Percentiles rank a stretch among this genome's conserved stretches.
phyloP scores from a whole-genome alignment of 2,329 filamentous ascomycete species.

The Neoscytalidium dimidiatum region DNA sequence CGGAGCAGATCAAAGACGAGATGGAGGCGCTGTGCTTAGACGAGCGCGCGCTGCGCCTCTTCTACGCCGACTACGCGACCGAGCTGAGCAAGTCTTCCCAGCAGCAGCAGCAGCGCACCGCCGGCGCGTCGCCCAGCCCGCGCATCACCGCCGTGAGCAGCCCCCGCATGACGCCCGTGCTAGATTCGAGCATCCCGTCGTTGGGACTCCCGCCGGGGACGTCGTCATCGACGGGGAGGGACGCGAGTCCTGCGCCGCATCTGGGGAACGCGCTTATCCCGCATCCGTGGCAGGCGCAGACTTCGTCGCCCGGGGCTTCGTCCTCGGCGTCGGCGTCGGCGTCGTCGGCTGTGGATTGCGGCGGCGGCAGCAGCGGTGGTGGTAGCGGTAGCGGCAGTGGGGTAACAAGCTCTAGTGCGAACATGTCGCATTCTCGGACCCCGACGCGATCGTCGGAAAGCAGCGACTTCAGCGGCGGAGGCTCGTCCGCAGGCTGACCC shows the following conservation, averaged over 20 bases:
- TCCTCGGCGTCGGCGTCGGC: neutral
- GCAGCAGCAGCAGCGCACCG: constrained; percentile 25
- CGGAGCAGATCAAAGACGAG: constrained; percentile 46
- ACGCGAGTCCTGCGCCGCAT: neutral
- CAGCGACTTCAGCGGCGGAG: neutral
- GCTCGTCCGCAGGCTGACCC: neutral
- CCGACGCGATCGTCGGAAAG: constrained; percentile 7
- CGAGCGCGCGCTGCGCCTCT: constrained; percentile 38
- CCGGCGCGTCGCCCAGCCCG: constrained; percentile 40
- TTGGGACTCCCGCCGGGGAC: constrained; percentile 41
- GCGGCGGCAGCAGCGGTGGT: too few relatives aligned
- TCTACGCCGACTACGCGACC: constrained; percentile 44
- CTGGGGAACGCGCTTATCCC: neutral
- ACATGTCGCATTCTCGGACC: constrained; percentile 2
- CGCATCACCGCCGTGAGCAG: constrained; percentile 29
- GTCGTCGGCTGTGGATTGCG: too few relatives aligned
- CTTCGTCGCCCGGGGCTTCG: neutral
- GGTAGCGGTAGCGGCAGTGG: neutral
- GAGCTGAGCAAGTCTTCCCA: constrained; percentile 32
- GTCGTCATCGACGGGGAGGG: neutral
- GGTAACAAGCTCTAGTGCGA: neutral
- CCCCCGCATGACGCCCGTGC: constrained; percentile 26
- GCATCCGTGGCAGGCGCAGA: neutral
- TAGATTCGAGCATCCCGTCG: constrained; percentile 43
- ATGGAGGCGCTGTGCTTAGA: constrained; percentile 49